Conservation (phyloP, 2,329 filamentous ascomycete species). For the Beauveria scarabaeidicola region DNA sequence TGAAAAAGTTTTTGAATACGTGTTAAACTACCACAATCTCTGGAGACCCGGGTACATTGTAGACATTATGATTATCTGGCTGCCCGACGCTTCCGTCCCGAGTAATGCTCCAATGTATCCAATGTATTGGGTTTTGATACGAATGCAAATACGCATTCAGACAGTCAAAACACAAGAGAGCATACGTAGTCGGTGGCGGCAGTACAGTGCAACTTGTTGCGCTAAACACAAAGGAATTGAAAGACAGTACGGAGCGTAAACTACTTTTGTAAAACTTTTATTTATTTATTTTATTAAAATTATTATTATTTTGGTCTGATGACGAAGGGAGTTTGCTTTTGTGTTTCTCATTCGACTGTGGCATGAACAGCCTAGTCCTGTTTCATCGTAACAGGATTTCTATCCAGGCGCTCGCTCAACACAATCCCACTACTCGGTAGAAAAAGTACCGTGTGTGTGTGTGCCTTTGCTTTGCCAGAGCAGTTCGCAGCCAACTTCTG, state of each 20-base stretch:
- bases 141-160: not conserved
- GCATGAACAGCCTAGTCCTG: not conserved
- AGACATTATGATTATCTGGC: not conserved
- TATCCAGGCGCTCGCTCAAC: no score
- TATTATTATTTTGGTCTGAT: not conserved
- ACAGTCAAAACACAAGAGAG: not conserved
- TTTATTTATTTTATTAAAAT: no score
- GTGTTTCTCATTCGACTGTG: not conserved
- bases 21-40: not conserved
- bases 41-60: no score
- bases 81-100: not conserved
- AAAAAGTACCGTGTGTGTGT: not conserved
- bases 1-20: no score
- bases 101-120: constrained; percentile 1
- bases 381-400: not conserved
- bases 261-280: not conserved
- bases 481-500: not conserved
- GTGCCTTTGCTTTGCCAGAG: not conserved
- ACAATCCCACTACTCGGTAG: no score
- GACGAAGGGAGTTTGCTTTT: not conserved
- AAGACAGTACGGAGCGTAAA: not conserved
- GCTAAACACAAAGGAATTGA: not conserved
- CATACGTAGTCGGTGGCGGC: not conserved
- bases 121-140: constrained; percentile 4
- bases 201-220: not conserved